phyloP scores from a whole-genome alignment of 1,139 yeast species.

The Magnusiomyces starmeri region DNA sequence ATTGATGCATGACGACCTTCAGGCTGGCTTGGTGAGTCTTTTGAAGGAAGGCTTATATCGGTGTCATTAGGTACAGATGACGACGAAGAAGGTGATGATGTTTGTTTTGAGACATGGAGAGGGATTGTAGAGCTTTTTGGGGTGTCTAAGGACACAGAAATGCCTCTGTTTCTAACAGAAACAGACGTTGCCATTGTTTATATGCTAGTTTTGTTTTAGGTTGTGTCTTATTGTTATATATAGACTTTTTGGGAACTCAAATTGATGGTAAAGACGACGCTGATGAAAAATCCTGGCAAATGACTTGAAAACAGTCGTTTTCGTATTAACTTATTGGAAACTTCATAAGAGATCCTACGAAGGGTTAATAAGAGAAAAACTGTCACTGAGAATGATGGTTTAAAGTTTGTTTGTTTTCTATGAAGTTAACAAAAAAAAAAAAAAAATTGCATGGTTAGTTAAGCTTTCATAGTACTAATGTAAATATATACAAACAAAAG shows the following conservation, averaged over 20 bases:
- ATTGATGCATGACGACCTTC: too few relatives aligned
- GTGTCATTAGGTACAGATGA: too few relatives aligned
- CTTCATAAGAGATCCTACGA: too few relatives aligned
- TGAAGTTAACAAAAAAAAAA: too few relatives aligned
- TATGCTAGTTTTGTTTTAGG: background rate
- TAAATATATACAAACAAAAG: too few relatives aligned
- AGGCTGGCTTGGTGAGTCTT: too few relatives aligned
- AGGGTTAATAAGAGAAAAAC: too few relatives aligned
- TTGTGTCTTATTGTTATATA: background rate
- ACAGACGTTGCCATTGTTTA: background rate
- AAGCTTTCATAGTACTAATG: too few relatives aligned
- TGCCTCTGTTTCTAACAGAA: background rate
- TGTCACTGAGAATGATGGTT: too few relatives aligned
- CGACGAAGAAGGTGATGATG: background rate
- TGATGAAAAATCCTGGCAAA: background rate
- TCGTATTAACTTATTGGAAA: background rate
- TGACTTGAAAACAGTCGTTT: background rate
- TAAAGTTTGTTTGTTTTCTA: background rate
- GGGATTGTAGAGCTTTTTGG: constrained; percentile 1
- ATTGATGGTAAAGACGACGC: background rate
- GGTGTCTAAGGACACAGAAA: background rate
- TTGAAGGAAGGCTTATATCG: too few relatives aligned
- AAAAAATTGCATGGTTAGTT: too few relatives aligned
- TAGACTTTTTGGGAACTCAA: background rate
- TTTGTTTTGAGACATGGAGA: background rate